Conservation (phyloP, 129 eudicot genomes). For the Flaveria trinervia region DNA sequence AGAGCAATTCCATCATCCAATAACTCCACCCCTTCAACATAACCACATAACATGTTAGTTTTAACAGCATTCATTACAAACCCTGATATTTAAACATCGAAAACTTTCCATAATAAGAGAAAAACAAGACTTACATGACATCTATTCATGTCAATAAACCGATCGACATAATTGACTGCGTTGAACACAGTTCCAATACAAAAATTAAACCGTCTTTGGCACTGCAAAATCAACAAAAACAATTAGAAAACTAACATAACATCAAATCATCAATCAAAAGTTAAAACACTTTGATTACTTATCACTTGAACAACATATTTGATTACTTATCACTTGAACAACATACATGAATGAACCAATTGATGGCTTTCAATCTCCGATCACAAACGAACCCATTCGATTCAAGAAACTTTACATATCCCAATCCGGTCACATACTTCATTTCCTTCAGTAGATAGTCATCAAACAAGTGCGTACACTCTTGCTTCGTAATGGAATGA, state of each 20-base stretch:
- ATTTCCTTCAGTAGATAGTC: conserved; percentile 38
- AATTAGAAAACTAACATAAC: background rate
- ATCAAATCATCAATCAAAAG: background rate
- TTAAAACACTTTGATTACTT: background rate
- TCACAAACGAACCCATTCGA: conserved; percentile 19
- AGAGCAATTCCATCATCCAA: conserved; percentile 61
- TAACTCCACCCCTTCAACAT: conserved; percentile 54
- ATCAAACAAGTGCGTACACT: conserved; percentile 38
- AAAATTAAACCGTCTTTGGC: conserved; percentile 47
- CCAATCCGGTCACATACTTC: conserved; percentile 37
- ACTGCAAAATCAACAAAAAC: conserved; percentile 30
- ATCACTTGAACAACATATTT: conserved; percentile 29
- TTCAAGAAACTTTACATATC: conserved; percentile 36
- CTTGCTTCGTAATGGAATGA: conserved; percentile 33
- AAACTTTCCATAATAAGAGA: conserved; percentile 3
- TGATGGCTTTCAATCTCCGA: conserved; percentile 48
- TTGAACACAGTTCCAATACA: conserved; percentile 43
- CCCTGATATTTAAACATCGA: conserved; percentile 19
- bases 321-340: background rate
- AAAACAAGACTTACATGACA: conserved; percentile 51
- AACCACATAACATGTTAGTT: background rate
- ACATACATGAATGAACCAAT: conserved; percentile 73
- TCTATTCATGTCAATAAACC: conserved; percentile 48
- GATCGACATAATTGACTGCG: conserved; percentile 68
- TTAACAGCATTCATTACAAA: conserved; percentile 17